A percentile compares a stretch with the other conserved stretches of the same genome.
Evolutionary conservation across 331 rosid genomes (phyloP).

Genomic region (Stylosanthes scabra): DNA sequence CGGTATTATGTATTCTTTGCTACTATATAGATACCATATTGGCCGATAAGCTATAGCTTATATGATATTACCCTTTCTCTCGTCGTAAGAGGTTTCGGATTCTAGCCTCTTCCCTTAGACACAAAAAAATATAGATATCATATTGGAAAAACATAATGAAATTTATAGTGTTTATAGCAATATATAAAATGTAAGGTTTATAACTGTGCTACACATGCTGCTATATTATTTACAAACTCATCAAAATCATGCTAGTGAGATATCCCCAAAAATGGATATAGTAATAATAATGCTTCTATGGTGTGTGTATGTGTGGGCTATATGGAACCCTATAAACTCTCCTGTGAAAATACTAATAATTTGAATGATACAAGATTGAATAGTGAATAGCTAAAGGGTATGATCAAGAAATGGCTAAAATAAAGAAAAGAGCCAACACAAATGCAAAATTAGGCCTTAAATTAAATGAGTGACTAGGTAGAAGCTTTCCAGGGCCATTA

Average conservation of each 20-base stretch:
- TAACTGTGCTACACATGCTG: constrained; percentile 27
- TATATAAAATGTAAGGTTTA: constrained; percentile 12
- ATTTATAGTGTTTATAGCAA: too few relatives aligned
- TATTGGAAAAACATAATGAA: too few relatives aligned
- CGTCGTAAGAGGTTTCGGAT: too few relatives aligned
- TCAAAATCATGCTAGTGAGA: constrained; percentile 28
- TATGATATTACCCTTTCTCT: too few relatives aligned
- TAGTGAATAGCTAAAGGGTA: background rate
- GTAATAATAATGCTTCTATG: constrained; percentile 30
- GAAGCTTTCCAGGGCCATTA: constrained; percentile 5
- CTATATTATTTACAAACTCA: constrained; percentile 47
- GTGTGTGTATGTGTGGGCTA: constrained; percentile 20
- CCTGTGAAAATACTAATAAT: constrained; percentile 28
- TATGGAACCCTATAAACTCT: constrained; percentile 19
- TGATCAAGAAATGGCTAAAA: constrained; percentile 56
- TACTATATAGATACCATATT: too few relatives aligned
- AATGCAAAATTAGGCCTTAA: constrained; percentile 41
- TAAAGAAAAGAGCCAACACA: constrained; percentile 39
- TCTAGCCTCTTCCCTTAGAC: too few relatives aligned
- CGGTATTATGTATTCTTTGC: too few relatives aligned
- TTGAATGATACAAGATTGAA: constrained; percentile 36
- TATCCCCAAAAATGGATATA: constrained; percentile 38
- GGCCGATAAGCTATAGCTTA: too few relatives aligned
- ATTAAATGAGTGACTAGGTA: constrained; percentile 47
- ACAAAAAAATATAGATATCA: too few relatives aligned